Conservation (phyloP, 352 stramenopile species). For the Elongisporangium senticosum region DNA sequence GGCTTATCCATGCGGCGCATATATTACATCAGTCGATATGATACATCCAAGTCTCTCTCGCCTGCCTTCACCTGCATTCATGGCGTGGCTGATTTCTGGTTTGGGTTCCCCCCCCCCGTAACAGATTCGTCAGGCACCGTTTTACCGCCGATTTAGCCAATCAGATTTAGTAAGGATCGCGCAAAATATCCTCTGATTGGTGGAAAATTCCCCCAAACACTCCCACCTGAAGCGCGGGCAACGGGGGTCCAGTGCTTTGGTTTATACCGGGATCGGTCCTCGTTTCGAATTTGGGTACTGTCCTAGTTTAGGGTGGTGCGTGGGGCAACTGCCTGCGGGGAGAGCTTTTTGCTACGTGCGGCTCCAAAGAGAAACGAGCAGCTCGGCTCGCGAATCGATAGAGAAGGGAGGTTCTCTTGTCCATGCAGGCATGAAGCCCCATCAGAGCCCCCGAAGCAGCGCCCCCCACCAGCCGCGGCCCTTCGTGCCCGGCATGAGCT, state of each 20-base stretch:
- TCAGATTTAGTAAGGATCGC: not conserved
- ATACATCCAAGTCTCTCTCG: not conserved
- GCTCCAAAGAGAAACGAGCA: slow-evolving; percentile 13
- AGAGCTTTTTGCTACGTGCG: slow-evolving; percentile 6
- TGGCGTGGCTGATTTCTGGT: not conserved
- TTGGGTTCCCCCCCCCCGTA: not conserved
- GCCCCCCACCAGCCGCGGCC: slow-evolving; percentile 4
- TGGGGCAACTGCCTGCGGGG: not conserved
- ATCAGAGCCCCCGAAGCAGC: slow-evolving; percentile 24
- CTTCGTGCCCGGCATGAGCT: not conserved
- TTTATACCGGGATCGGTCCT: not conserved
- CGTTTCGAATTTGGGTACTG: not conserved
- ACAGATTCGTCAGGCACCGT: not conserved
- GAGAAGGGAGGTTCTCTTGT: slow-evolving; percentile 8
- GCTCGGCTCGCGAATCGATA: not conserved
- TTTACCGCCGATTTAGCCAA: not conserved
- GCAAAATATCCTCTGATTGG: not conserved
- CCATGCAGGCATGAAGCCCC: slow-evolving; percentile 54
- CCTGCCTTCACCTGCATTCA: no score
- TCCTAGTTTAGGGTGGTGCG: slow-evolving; percentile 4
- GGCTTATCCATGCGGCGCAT: not conserved
- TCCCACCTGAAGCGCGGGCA: not conserved
- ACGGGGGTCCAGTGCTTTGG: not conserved
- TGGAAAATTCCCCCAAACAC: not conserved
- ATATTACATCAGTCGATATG: not conserved